Base-by-base conservation (phyloP, 306 rosid genomes). In the Ziziphus jujuba region DNA sequence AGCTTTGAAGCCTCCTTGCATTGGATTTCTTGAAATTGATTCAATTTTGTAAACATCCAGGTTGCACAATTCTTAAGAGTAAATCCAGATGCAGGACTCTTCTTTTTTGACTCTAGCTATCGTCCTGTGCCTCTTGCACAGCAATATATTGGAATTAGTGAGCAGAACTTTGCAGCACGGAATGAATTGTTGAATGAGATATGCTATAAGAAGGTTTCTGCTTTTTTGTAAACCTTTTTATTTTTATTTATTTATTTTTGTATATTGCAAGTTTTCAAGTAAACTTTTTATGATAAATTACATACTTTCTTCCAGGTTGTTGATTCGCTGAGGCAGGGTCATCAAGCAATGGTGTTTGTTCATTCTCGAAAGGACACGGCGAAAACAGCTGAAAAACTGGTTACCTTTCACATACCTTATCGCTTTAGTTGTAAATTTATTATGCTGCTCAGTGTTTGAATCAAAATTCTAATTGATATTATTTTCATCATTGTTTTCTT, bases 101-200 rank as follows among this genome's bases (percentile, higher is more conserved):
- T 92, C 87, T 92, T 82, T 80, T 92, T 92, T 72, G 98, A 92
- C 80, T 80, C 98, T 72, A 92, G 87, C 74, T 92, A 92, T 71
- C 97, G 98, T 59, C 98, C 97, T 23, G 98, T 92, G 72, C 98
- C 98, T 79, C 97, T 92, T 80, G 98, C 98, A 23, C 98, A 90
- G 69, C 98, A 92, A 72, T 92, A 92, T 78, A 80, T 92, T 66
- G 98, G 98, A 62, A 92, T 92, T 51, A 92, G 87, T 74, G 93
- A 87, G 82, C 91, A 80, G 65, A 90, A 92, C 80, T 92, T 83
- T 83, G 85, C 87, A 63, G 88, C 91, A 74, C 92, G 97, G 59
- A 86, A 70, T 76, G 97, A 87, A 44, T 81, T 90, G 83, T 78
- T 90, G 89, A 87, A 90, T 73, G 86, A 86, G 61, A 92, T 92